phyloP scores from a whole-genome alignment of 164 flowering plant species.

The Warburgia ugandensis region DNA sequence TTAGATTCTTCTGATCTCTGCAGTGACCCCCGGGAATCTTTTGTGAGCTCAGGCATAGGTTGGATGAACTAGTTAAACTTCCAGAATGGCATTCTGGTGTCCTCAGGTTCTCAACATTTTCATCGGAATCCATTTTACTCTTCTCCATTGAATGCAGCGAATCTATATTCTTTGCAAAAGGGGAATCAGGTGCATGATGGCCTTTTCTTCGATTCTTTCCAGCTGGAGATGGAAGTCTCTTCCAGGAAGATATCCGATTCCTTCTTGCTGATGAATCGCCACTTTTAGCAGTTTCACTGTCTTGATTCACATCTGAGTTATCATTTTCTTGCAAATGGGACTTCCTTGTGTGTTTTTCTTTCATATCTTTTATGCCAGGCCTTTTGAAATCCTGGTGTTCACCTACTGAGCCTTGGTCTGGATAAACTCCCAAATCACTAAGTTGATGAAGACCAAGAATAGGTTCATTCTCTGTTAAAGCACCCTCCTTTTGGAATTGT shows the following conservation, averaged over 20 bases:
- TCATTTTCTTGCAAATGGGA: slow-evolving; percentile 27
- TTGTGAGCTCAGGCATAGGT: slow-evolving; percentile 26
- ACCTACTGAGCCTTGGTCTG: slow-evolving; percentile 39
- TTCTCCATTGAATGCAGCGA: slow-evolving; percentile 25
- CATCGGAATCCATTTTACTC: slow-evolving; percentile 12
- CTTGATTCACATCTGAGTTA: slow-evolving; percentile 23
- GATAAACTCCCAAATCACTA: slow-evolving; percentile 92
- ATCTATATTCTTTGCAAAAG: slow-evolving; percentile 32
- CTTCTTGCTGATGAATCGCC: slow-evolving; percentile 54
- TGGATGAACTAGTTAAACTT: slow-evolving; percentile 9
- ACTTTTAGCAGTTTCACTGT: slow-evolving; percentile 57
- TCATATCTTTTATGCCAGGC: slow-evolving; percentile 27
- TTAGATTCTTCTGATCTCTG: slow-evolving; percentile 43
- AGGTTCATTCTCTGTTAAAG: slow-evolving; percentile 60
- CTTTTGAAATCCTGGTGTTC: slow-evolving; percentile 22
- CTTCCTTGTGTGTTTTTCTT: slow-evolving; percentile 29
- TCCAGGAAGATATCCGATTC: slow-evolving; percentile 91
- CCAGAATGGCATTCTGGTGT: slow-evolving; percentile 28
- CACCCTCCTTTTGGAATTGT: slow-evolving; percentile 89
- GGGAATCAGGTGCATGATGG: slow-evolving; percentile 28
- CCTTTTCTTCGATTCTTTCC: slow-evolving; percentile 53
- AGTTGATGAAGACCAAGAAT: slow-evolving; percentile 72
- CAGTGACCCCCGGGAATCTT: slow-evolving; percentile 47
- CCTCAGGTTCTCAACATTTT: slow-evolving; percentile 23
- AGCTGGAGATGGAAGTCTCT: slow-evolving; percentile 76